A percentile compares a stretch with the other conserved stretches of the same genome.
Evolutionary conservation across 1,284 basidiomycete species (phyloP).

Genomic region (Xanthoconium separans): DNA sequence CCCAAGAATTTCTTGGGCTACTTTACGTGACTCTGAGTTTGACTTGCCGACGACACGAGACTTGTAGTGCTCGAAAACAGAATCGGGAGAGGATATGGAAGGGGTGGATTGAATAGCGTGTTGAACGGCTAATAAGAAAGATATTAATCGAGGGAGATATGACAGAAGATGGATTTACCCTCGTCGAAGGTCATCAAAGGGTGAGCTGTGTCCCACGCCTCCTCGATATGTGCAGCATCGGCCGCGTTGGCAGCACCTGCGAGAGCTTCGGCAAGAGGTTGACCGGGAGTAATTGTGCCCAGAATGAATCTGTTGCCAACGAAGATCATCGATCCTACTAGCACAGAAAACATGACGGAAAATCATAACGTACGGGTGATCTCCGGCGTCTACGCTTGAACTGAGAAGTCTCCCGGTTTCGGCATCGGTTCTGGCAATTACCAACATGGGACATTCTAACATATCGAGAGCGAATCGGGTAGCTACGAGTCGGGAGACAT

Average conservation of each 20-base stretch:
- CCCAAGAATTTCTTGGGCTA: constrained; percentile 71
- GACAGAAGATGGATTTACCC: constrained; percentile 44
- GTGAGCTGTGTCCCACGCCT: constrained; percentile 73
- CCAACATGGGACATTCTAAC: constrained; percentile 82
- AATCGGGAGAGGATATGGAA: constrained; percentile 44
- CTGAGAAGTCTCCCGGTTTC: constrained; percentile 88
- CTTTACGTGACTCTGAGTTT: constrained; percentile 68
- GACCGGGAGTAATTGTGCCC: constrained; percentile 60
- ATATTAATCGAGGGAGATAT: constrained; percentile 2
- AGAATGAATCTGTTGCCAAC: constrained; percentile 61
- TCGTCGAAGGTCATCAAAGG: constrained; percentile 82
- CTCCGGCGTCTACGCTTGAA: constrained; percentile 77
- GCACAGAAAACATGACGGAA: constrained; percentile 18
- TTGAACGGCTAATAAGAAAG: constrained; percentile 53
- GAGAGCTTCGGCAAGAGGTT: constrained; percentile 72
- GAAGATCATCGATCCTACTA: constrained; percentile 6
- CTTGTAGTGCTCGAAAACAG: constrained; percentile 61
- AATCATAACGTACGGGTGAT: constrained; percentile 42
- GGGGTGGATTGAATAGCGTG: constrained; percentile 27
- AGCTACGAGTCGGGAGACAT: constrained; percentile 80
- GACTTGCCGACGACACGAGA: constrained; percentile 66
- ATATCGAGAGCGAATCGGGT: constrained; percentile 88
- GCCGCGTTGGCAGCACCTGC: constrained; percentile 71
- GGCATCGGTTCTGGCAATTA: constrained; percentile 91
- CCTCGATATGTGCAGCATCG: constrained; percentile 77